These are phyloP conservation scores for Kodamaea arcana DNA, from an alignment of 1,139 yeast genomes.

Conservation along the genomic window DNA sequence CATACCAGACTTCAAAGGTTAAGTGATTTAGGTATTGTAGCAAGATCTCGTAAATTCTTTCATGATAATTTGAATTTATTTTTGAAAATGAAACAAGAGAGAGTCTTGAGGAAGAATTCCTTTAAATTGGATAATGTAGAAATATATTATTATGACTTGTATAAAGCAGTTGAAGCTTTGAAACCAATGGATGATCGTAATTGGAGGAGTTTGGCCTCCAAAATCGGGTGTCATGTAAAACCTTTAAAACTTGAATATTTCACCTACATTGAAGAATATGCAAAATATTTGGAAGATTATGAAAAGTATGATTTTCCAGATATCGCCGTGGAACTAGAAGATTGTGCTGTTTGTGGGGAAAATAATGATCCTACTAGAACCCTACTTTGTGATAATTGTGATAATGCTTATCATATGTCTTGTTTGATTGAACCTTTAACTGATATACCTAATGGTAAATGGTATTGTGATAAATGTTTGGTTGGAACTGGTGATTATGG, in stretches of 20 bases:
- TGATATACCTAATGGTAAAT: slow-evolving; percentile 51
- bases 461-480: slow-evolving; percentile 83
- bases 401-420: slow-evolving; percentile 58
- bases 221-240: slow-evolving; percentile 19
- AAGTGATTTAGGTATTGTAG: slow-evolving; percentile 58
- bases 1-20: slow-evolving; percentile 63
- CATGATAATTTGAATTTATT: slow-evolving; percentile 57
- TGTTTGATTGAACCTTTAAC: slow-evolving; percentile 57
- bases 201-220: slow-evolving; percentile 34
- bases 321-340: slow-evolving; percentile 28
- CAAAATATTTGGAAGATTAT: slow-evolving; percentile 35
- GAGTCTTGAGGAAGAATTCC: slow-evolving; percentile 20
- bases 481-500: slow-evolving; percentile 89
- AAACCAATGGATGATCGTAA: slow-evolving; percentile 17
- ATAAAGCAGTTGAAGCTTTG: slow-evolving; percentile 36
- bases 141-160: slow-evolving; percentile 52
- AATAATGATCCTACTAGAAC: slow-evolving; percentile 48
- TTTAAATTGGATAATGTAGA: slow-evolving; percentile 16
- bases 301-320: slow-evolving; percentile 20
- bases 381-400: slow-evolving; percentile 71
- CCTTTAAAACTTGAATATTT: slow-evolving; percentile 31
- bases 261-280: slow-evolving; percentile 38
- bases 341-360: slow-evolving; percentile 53
- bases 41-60: slow-evolving; percentile 61
- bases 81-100: slow-evolving; percentile 41